Conservation (phyloP, 257 asterid genomes). For the Nicotiana attenuata region DNA sequence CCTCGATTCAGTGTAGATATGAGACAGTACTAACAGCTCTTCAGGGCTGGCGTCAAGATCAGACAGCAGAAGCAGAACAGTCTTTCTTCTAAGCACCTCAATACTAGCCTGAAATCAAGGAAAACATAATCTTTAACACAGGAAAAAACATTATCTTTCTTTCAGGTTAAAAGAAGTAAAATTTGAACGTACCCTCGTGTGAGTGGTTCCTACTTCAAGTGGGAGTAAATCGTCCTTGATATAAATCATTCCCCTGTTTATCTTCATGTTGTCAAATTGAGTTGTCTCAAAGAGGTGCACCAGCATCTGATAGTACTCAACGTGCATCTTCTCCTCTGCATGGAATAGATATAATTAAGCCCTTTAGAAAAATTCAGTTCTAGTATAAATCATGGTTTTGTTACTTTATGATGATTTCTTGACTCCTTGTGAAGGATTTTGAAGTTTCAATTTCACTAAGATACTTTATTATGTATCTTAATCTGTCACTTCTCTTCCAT, state of each 20-base stretch:
- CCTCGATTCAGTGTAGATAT: slow-evolving; percentile 41
- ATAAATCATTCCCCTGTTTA: slow-evolving; percentile 48
- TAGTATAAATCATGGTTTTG: not conserved
- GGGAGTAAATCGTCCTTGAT: slow-evolving; percentile 49
- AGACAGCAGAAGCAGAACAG: slow-evolving; percentile 61
- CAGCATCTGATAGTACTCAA: slow-evolving; percentile 50
- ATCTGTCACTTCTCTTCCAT: too few relatives aligned
- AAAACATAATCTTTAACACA: not conserved
- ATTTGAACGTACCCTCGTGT: slow-evolving; percentile 36
- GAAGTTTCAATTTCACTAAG: too few relatives aligned
- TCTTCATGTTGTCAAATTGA: slow-evolving; percentile 63
- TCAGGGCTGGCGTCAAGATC: slow-evolving; percentile 56
- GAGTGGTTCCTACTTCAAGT: slow-evolving; percentile 46
- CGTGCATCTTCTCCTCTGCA: slow-evolving; percentile 55
- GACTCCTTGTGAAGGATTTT: not conserved
- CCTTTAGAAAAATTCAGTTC: not conserved
- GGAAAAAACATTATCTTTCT: not conserved
- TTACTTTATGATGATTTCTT: not conserved
- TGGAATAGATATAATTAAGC: not conserved
- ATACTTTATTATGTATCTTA: too few relatives aligned
- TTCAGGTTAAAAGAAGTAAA: not conserved
- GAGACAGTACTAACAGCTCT: slow-evolving; percentile 46
- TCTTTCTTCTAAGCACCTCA: slow-evolving; percentile 56
- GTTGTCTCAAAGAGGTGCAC: slow-evolving; percentile 44
- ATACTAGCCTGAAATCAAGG: not conserved